Percentiles rank a stretch among this genome's conserved stretches.
These are phyloP conservation scores for bread wheat (Triticum aestivum) DNA, from an alignment of 176 grass and related monocot species.

Conservation along the genomic window IWGSC_CS_RefSeq_v2.1 NC_057807.1:89480888-89481387, in stretches of 20 bases:
- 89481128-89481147: slow-evolving; percentile 92
- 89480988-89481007: slow-evolving; percentile 88
- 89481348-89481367: slow-evolving; percentile 80
- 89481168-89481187: slow-evolving; percentile 98
- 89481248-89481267: slow-evolving; percentile 95
- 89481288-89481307: neutral
- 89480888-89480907: slow-evolving; percentile 17
- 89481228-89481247: slow-evolving; percentile 93
- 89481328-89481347: slow-evolving; percentile 33
- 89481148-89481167: slow-evolving; percentile 92
- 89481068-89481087: slow-evolving; percentile 8
- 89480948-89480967: slow-evolving; percentile 94
- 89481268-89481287: slow-evolving; percentile 65
- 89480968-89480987: slow-evolving; percentile 79
- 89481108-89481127: slow-evolving; percentile 86
- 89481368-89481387: slow-evolving; percentile 98
- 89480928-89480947: slow-evolving; percentile 80
- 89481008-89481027: slow-evolving; percentile 55
- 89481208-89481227: slow-evolving; percentile 76
- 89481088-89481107: slow-evolving; percentile 6
- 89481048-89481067: neutral
- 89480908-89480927: slow-evolving; percentile 59
- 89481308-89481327: neutral
- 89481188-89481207: slow-evolving; percentile 88
- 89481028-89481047: slow-evolving; percentile 19